Percentiles rank a stretch among this genome's conserved stretches.
phyloP scores from a whole-genome alignment of 345 rosid genomes.

The Bretschneidera sinensis region DNA sequence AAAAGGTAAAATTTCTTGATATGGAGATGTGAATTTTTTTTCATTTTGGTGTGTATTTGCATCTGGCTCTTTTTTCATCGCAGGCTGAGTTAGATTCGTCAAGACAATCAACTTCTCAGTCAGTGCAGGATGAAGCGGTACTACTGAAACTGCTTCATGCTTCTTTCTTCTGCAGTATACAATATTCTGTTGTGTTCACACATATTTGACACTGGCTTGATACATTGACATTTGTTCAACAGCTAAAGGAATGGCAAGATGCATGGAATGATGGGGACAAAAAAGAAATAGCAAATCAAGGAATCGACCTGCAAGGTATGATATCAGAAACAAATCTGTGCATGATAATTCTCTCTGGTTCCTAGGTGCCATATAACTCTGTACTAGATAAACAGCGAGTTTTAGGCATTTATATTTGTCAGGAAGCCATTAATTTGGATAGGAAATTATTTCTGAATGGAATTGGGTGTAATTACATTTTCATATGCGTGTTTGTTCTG shows the following conservation, averaged over 20 bases:
- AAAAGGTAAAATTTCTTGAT: neutral
- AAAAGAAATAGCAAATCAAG: constrained; percentile 26
- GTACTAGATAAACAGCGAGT: no score
- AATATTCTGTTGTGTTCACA: neutral
- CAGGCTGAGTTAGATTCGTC: constrained; percentile 61
- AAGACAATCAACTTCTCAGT: constrained; percentile 45
- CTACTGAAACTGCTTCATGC: neutral
- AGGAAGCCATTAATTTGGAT: no score
- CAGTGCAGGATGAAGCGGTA: constrained; percentile 35
- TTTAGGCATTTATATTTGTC: neutral
- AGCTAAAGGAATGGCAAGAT: constrained; percentile 52
- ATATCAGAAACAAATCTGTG: constrained; percentile 6
- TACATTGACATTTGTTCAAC: constrained; percentile 18
- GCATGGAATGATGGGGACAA: constrained; percentile 34
- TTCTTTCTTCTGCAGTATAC: neutral
- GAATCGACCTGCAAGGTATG: constrained; percentile 38
- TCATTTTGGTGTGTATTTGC: no score
- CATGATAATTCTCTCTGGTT: neutral
- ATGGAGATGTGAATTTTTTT: no score
- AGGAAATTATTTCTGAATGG: no score
- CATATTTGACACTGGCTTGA: constrained; percentile 10
- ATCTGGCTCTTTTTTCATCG: neutral
- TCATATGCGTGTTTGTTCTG: constrained; percentile 17
- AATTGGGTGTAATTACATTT: neutral
- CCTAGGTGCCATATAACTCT: no score